Base-by-base conservation (phyloP, 257 asterid species). In the Knoxia roxburghii region DNA sequence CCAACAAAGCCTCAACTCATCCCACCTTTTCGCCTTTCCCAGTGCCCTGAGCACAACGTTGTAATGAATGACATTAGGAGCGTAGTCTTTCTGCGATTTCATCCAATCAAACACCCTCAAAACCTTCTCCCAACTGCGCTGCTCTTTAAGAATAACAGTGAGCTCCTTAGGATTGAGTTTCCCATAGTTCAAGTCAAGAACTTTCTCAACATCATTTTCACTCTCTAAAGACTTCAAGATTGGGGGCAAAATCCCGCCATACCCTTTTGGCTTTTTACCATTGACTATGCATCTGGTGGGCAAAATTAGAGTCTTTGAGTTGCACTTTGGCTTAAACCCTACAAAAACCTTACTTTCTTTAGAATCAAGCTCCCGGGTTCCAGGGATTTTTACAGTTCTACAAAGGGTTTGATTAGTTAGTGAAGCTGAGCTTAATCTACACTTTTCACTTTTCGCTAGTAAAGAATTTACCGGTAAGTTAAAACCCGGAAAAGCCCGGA, bases 1-100 rank as follows among this genome's bases (percentile, higher is more conserved):
- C 98, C 98, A 92, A 72, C 91, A 86, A n/a, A 86, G 95, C 79
- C 98, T 86, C 85, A 93, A 76, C 49, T 89, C 90, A 72, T 89
- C 98, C 98, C 98, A 93, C 83, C 79, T 87, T 71, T 75, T 77
- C 41, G 98, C 96, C 66, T 87, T 76, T 61, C 98, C 98, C 68
- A 93, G 68, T 0, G 91, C 77, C 10, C 97, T 80, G 64, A 93
- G 93, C 74, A 93, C 95, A 8, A 93, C 89, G 68, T 93, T 93
- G 58, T 89, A 93, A 76, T 93, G 98, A 78, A 93, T 85, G n/a
- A 86, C 96, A 78, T 93, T 92, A 10, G 90, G 95, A 55, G 65
- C 71, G 73, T 93, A 89, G 61, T 89, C 93, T 70, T 82, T 68
- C 79, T 85, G 91, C 2, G 83, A 82, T 81, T 89, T 93, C 68